Percentiles rank a stretch among this genome's conserved stretches.
Conservation (phyloP, 192 early-diverging fungal genomes). For the Gonapodya sp. region DNA sequence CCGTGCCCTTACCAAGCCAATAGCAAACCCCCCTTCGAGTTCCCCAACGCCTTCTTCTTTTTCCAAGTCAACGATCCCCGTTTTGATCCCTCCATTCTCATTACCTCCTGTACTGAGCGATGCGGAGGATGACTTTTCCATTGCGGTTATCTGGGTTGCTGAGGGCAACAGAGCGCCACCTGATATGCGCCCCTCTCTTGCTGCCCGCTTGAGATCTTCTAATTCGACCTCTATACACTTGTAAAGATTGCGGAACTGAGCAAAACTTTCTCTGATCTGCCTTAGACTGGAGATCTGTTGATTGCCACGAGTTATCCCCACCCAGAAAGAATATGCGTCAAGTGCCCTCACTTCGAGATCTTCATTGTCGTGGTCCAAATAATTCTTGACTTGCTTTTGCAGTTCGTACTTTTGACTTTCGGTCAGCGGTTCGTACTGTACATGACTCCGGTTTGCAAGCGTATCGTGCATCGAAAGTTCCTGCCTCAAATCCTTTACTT, state of each 20-base stretch:
- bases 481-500: slow-evolving; percentile 51
- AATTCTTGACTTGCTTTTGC: slow-evolving; percentile 31
- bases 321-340: not conserved
- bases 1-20: slow-evolving; percentile 35
- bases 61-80: slow-evolving; percentile 19
- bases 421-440: slow-evolving; percentile 46
- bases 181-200: not conserved
- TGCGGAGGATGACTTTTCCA: not conserved
- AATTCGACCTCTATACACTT: slow-evolving; percentile 33
- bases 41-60: slow-evolving; percentile 51
- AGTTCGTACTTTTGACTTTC: slow-evolving; percentile 40
- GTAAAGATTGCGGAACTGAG: slow-evolving; percentile 38
- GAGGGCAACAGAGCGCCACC: not conserved
- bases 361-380: slow-evolving; percentile 38
- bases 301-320: not conserved
- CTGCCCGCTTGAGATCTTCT: slow-evolving; percentile 24
- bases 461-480: slow-evolving; percentile 56
- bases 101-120: not conserved
- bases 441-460: slow-evolving; percentile 38
- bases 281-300: slow-evolving; percentile 39
- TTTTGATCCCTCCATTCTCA: not conserved
- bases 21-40: slow-evolving; percentile 46
- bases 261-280: slow-evolving; percentile 41
- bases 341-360: slow-evolving; percentile 37
- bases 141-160: not conserved